Evolutionary conservation across 163 green algal species (phyloP).

Genomic region (Coccomyxa subellipsoidea): DNA sequence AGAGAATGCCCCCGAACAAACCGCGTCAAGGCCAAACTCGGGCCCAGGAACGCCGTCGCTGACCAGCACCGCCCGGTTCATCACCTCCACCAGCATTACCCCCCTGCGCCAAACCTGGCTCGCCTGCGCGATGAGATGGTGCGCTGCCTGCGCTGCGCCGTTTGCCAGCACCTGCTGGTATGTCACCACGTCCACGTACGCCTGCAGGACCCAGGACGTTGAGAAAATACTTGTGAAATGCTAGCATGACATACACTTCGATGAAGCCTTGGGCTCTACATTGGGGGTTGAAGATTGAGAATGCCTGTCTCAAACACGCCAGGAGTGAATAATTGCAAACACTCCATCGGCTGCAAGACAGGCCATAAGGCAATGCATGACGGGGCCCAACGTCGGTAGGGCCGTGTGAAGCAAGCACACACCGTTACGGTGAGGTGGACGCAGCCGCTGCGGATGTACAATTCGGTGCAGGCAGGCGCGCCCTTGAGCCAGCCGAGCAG

Average conservation of each 20-base stretch:
- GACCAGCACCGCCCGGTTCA: background rate
- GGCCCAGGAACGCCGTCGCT: background rate
- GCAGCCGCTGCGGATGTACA: slow-evolving; percentile 74
- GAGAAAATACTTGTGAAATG: background rate
- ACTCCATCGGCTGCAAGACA: background rate
- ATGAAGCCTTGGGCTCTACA: background rate
- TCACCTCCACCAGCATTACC: background rate
- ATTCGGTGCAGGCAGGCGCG: background rate
- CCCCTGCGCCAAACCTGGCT: background rate
- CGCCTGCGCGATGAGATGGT: background rate
- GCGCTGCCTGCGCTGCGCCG: background rate
- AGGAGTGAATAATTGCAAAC: background rate
- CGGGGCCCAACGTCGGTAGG: no score
- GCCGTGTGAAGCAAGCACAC: no score
- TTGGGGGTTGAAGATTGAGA: background rate
- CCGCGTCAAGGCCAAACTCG: background rate
- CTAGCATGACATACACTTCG: background rate
- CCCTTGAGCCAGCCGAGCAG: slow-evolving; percentile 29
- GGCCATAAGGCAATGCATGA: background rate
- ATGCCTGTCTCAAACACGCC: background rate
- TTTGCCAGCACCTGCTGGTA: background rate
- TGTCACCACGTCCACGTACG: background rate
- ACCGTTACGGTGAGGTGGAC: slow-evolving; percentile 65
- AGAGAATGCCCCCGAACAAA: background rate
- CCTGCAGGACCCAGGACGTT: background rate